phyloP scores from a whole-genome alignment of 495 filamentous ascomycete genomes.

The Amphirosellinia nigrospora region DNA sequence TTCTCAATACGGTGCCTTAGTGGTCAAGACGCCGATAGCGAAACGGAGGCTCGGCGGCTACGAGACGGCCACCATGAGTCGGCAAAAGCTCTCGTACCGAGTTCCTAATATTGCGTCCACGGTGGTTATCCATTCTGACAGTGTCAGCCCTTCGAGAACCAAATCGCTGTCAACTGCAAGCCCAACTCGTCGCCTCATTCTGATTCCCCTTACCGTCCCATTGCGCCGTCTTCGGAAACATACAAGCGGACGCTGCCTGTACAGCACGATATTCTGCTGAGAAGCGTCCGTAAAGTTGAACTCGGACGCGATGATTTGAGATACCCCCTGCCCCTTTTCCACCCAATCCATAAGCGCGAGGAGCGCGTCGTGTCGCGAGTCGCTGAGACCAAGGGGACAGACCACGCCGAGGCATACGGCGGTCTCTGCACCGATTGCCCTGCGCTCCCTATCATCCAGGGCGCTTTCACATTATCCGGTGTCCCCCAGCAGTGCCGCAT shows the following conservation, averaged over 20 bases:
- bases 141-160: background rate
- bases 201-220: slow-evolving; percentile 33
- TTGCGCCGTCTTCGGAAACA: slow-evolving; percentile 42
- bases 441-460: slow-evolving; percentile 51
- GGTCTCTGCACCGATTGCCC: slow-evolving; percentile 43
- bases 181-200: slow-evolving; percentile 36
- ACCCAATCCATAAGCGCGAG: slow-evolving; percentile 60
- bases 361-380: slow-evolving; percentile 52
- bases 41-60: too few relatives aligned
- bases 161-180: slow-evolving; percentile 25
- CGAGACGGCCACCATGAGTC: too few relatives aligned
- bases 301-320: slow-evolving; percentile 49
- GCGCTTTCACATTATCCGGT: slow-evolving; percentile 44
- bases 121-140: background rate
- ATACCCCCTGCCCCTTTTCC: slow-evolving; percentile 49
- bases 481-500: slow-evolving; percentile 50
- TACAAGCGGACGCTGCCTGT: slow-evolving; percentile 52
- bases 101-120: too few relatives aligned
- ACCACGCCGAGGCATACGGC: slow-evolving; percentile 36
- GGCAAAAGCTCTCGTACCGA: too few relatives aligned
- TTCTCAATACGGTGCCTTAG: too few relatives aligned
- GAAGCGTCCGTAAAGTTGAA: slow-evolving; percentile 41
- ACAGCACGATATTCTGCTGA: slow-evolving; percentile 37
- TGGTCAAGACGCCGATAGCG: too few relatives aligned
- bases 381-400: slow-evolving; percentile 49